These are phyloP conservation scores for Suhomyces kilbournensis DNA, from an alignment of 805 yeast species.

Conservation along the genomic window DNA sequence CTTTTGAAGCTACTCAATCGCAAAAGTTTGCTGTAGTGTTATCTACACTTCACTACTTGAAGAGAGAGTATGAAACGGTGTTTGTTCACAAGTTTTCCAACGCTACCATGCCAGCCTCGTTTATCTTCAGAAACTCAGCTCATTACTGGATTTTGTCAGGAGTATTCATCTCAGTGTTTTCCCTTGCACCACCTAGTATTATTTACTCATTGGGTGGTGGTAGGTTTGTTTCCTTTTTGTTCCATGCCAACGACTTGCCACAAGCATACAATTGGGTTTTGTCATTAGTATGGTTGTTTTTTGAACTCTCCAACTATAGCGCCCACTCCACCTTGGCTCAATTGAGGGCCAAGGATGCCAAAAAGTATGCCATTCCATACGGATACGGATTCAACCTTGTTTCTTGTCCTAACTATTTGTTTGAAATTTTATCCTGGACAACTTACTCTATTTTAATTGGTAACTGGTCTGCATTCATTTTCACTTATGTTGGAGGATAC, in stretches of 20 bases:
- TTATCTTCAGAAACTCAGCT: slow-evolving; percentile 81
- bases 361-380: slow-evolving; percentile 65
- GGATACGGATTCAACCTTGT: slow-evolving; percentile 82
- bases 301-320: slow-evolving; percentile 69
- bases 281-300: slow-evolving; percentile 48
- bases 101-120: slow-evolving; percentile 88
- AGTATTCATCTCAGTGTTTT: slow-evolving; percentile 46
- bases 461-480: slow-evolving; percentile 73
- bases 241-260: slow-evolving; percentile 35
- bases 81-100: slow-evolving; percentile 82
- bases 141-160: slow-evolving; percentile 97
- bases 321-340: slow-evolving; percentile 66
- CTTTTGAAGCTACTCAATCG: slow-evolving; percentile 43
- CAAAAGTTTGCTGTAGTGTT: slow-evolving; percentile 55
- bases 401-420: slow-evolving; percentile 93
- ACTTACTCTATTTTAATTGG: slow-evolving; percentile 66
- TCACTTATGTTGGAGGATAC: slow-evolving; percentile 62
- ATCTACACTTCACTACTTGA: slow-evolving; percentile 71
- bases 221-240: slow-evolving; percentile 3
- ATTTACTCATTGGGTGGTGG: slow-evolving; percentile 4
- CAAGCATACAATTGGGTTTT: slow-evolving; percentile 26
- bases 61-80: slow-evolving; percentile 85
- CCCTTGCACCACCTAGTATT: slow-evolving; percentile 35
- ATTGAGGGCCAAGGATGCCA: slow-evolving; percentile 51
- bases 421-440: slow-evolving; percentile 78